Evolutionary conservation across 345 rosid species (phyloP).

Genomic region (Ricinus communis): DNA sequence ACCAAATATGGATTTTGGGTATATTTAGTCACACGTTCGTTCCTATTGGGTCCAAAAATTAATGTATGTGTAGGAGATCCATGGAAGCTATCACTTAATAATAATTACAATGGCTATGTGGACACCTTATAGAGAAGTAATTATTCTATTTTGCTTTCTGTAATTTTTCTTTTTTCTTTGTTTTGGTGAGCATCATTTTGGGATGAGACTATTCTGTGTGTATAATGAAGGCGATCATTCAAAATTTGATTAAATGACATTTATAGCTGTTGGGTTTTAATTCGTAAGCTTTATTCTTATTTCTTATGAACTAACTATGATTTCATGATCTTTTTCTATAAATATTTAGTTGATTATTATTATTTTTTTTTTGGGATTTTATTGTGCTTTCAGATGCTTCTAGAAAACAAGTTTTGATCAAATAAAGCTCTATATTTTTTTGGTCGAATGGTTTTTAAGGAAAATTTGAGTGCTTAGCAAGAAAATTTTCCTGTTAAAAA

Average conservation of each 20-base stretch:
- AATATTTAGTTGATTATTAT: too few relatives aligned
- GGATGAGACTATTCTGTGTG: conserved; percentile 11
- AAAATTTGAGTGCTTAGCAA: too few relatives aligned
- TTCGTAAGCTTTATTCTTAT: not conserved
- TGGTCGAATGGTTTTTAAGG: too few relatives aligned
- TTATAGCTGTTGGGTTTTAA: not conserved
- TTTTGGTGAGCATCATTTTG: conserved; percentile 17
- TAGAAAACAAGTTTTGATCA: not conserved
- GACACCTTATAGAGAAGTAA: conserved; percentile 19
- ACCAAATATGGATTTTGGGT: not conserved
- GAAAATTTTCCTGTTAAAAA: too few relatives aligned
- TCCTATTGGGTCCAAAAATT: too few relatives aligned
- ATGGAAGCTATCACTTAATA: conserved; percentile 19
- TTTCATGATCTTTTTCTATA: too few relatives aligned
- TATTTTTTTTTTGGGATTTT: not conserved
- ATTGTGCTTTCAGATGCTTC: not conserved
- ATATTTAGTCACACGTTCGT: conserved; percentile 30
- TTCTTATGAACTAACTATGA: too few relatives aligned
- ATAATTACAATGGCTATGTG: conserved; percentile 30
- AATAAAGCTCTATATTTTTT: too few relatives aligned
- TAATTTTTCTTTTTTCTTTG: conserved; percentile 1
- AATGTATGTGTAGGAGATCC: too few relatives aligned
- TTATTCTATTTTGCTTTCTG: conserved; percentile 20
- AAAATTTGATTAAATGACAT: not conserved
- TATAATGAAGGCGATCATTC: not conserved